Conservation (phyloP, 768 basidiomycete species). For the Naganishia vaughanmartiniae region DNA sequence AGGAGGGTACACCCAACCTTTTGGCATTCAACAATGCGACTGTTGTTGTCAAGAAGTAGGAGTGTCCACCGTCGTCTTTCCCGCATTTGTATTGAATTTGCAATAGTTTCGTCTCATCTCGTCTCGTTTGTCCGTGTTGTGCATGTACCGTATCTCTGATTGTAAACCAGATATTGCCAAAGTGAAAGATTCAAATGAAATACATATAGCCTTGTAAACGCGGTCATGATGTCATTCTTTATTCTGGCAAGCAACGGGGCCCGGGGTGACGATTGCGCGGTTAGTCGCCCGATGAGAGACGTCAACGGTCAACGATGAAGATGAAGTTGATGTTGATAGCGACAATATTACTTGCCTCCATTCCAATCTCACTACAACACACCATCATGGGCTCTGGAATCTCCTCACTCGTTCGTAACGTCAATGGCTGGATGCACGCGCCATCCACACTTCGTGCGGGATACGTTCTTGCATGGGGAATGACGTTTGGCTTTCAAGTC, state of each 20-base stretch:
- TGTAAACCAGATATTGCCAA: neutral
- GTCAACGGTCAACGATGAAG: neutral
- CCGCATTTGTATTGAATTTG: too few species aligned
- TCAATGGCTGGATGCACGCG: conserved; percentile 19
- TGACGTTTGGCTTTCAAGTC: conserved; percentile 26
- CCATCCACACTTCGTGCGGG: conserved; percentile 25
- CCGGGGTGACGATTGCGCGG: neutral
- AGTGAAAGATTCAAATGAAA: neutral
- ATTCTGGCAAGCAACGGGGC: neutral
- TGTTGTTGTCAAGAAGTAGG: conserved; percentile 20
- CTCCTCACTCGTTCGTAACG: conserved; percentile 15
- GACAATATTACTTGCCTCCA: neutral
- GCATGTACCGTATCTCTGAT: neutral
- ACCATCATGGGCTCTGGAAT: conserved; percentile 22
- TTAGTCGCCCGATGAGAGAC: neutral
- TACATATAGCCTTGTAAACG: neutral
- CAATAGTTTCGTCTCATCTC: too few species aligned
- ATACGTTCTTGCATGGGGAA: conserved; percentile 30
- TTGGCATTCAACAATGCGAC: conserved; percentile 53
- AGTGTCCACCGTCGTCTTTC: neutral
- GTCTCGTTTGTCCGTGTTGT: neutral
- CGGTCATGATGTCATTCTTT: neutral
- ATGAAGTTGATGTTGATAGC: neutral
- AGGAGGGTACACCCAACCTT: conserved; percentile 50
- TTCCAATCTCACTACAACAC: neutral